Base-by-base conservation (phyloP, 192 early-diverging fungal genomes). In the Coemansia sp. region DNA sequence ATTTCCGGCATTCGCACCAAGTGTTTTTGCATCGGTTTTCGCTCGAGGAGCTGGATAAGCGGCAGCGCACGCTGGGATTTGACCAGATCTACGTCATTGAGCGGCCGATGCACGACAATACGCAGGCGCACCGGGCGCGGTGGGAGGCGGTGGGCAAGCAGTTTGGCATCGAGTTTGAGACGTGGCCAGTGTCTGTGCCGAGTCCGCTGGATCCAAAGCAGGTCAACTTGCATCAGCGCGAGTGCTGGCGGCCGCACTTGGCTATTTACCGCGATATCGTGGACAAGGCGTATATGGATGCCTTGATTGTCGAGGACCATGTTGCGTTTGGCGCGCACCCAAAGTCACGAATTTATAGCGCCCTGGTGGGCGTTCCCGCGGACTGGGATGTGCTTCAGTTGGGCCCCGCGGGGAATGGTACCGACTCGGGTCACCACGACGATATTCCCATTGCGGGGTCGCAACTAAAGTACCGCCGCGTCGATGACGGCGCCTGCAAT, bases 321-420 rank as follows among this genome's bases (percentile, higher is more conserved):
- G 79, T 82, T 19, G 74, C 63, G 57, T 68, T 71, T 40, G 79
- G 79, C 3, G 56, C 79, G 19, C 76, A 73, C 22, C 70, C 74
- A 11, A 74, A 63, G 17, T 60, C 76, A 39, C 73, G 79, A 12
- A 45, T 82, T 0, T 82, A 76, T 64, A 67, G 74, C 63, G 73
- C 74, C 60, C 67, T 82, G 53, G 56, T 54, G 60, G 66, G 19
- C 14, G 64, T 82, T 6, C 79, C 79, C 6, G 73, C 73, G 17
- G 79, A 82, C 70, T 82, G 79, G 79, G 79, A 76, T 19, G 47
- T 82, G 41, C 61, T 82, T n/a, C 79, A 76, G 66, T 58, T 82
- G 7, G 79, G 79, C 4, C 79, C 79, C 20, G 60, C 59, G 10
- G 56, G 62, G 10, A 82, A 82, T 22, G 74, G 79, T 20, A 76